Evolutionary conservation across 176 grass and related monocot species (phyloP), one percentile per base, ranked within the genome.

Genomic region (Melocanna baccifera): DNA sequence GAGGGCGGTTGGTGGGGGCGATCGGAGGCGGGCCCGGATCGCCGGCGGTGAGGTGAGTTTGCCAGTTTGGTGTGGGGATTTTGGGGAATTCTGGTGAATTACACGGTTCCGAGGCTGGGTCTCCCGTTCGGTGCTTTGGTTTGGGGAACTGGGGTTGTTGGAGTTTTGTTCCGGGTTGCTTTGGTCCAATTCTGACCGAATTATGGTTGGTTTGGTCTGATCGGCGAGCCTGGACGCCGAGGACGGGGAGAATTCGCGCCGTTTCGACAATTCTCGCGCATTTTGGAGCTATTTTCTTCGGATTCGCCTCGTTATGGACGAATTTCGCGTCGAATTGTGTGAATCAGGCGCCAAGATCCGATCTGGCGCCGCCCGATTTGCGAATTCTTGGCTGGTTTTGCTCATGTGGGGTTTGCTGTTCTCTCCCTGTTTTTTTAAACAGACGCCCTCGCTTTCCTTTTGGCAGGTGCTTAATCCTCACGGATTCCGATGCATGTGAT

Each of bases 401-500:
- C 61, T 11, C 34, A 69, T 39, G 23, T 11, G 75, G 34, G 50
- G 43, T 19, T 75, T 69, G 79, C 50, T 58, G 48, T 78, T 83
- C 30, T 56, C 39, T 70, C 65, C 18, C n/a, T 69, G 28, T 48
- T 78, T 86, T 89, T 90, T 89, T 85, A 86, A 90, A 82, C 79
- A 57, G 73, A 82, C 79, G 84, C 41, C 9, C 67, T 14, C 61
- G 80, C 84, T 69, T 83, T 87, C 80, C 78, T 88, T 80, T 87
- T 88, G 88, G 74, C 76, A 89, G 83, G 94, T 94, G 82, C 90
- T 94, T 97, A 86, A 92, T 91, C 68, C 75, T 92, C 91, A 94
- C 90, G 94, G 90, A 90, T 94, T 85, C 90, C 83, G 87, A 86
- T 92, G 94, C 94, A 91, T 90, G 86, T 89, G 86, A 90, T 87